phyloP scores from a whole-genome alignment of 2,329 filamentous ascomycete species.

The Davidsoniella virescens region DNA sequence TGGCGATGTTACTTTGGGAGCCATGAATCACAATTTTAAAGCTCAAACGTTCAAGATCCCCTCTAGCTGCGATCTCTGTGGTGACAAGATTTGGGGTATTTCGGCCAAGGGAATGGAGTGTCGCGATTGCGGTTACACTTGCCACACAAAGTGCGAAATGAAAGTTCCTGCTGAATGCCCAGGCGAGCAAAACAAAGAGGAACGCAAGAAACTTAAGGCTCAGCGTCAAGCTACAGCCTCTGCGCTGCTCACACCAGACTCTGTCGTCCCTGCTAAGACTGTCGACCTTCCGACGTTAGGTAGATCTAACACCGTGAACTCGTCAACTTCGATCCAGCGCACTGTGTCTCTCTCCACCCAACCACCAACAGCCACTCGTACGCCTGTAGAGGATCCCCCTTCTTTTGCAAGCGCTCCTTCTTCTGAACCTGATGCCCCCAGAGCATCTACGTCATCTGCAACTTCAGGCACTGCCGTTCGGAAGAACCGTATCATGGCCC shows the following conservation, averaged over 20 bases:
- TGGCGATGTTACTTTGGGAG: constrained; percentile 81
- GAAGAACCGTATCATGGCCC: constrained; percentile 67
- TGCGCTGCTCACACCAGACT: constrained; percentile 33
- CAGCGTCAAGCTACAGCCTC: constrained; percentile 70
- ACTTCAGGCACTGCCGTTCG: constrained; percentile 19
- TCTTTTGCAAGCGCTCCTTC: constrained; percentile 5
- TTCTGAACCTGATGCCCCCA: constrained; percentile 15
- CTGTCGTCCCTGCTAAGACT: constrained; percentile 32
- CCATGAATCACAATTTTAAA: constrained; percentile 94
- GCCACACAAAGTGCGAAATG: constrained; percentile 97
- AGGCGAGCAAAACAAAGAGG: constrained; percentile 83
- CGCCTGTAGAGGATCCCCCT: constrained; percentile 34
- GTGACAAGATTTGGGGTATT: constrained; percentile 91
- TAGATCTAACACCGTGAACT: constrained; percentile 78
- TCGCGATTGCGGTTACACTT: constrained; percentile 91
- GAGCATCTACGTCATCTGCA: constrained; percentile 9
- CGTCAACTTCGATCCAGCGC: constrained; percentile 65
- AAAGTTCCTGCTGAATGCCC: constrained; percentile 94
- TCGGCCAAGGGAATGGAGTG: constrained; percentile 96
- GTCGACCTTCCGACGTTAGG: constrained; percentile 53
- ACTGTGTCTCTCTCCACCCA: constrained; percentile 47
- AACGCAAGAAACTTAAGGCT: constrained; percentile 82
- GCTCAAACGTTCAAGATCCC: constrained; percentile 98
- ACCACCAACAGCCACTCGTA: constrained; percentile 21
- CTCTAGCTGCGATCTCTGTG: constrained; percentile 93